Evolutionary conservation across 2,329 filamentous ascomycete genomes (phyloP).

Genomic region (Xylaria sp.): DNA sequence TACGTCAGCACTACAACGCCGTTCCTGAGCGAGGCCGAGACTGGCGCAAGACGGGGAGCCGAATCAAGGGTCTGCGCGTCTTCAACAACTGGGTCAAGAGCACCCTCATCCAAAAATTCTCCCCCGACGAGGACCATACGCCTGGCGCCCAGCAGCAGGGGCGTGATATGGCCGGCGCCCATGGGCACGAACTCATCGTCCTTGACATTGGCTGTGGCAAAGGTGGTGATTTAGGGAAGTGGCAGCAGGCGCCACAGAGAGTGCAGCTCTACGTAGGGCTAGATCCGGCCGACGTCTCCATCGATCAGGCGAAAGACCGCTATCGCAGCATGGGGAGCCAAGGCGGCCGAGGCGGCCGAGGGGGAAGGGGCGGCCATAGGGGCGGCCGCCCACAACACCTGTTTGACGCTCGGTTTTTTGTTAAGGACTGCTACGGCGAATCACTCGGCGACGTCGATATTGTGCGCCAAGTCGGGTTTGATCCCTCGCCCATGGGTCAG

Average conservation of each 20-base stretch:
- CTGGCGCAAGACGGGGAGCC: slow-evolving; percentile 92
- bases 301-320: slow-evolving; percentile 86
- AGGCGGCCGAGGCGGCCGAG: slow-evolving; percentile 57
- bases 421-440: slow-evolving; percentile 92
- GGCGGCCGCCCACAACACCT: slow-evolving; percentile 59
- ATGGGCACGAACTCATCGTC: slow-evolving; percentile 72
- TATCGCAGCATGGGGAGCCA: slow-evolving; percentile 74
- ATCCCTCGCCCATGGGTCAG: slow-evolving; percentile 72
- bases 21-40: slow-evolving; percentile 92
- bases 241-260: slow-evolving; percentile 89
- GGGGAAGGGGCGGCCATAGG: slow-evolving; percentile 52
- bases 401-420: slow-evolving; percentile 86
- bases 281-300: slow-evolving; percentile 90
- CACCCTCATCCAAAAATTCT: slow-evolving; percentile 95
- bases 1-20: slow-evolving; percentile 93
- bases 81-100: slow-evolving; percentile 99
- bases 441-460: slow-evolving; percentile 81
- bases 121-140: slow-evolving; percentile 75
- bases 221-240: slow-evolving; percentile 92
- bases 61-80: slow-evolving; percentile 90
- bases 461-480: slow-evolving; percentile 85
- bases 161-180: slow-evolving; percentile 46
- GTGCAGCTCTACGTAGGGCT: slow-evolving; percentile 94
- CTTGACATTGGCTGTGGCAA: slow-evolving; percentile 97
- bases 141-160: slow-evolving; percentile 63